Evolutionary conservation across 2,329 filamentous ascomycete genomes (phyloP), one percentile per base, ranked within the genome.

Genomic region (Pseudocercospora macadamiae): DNA sequence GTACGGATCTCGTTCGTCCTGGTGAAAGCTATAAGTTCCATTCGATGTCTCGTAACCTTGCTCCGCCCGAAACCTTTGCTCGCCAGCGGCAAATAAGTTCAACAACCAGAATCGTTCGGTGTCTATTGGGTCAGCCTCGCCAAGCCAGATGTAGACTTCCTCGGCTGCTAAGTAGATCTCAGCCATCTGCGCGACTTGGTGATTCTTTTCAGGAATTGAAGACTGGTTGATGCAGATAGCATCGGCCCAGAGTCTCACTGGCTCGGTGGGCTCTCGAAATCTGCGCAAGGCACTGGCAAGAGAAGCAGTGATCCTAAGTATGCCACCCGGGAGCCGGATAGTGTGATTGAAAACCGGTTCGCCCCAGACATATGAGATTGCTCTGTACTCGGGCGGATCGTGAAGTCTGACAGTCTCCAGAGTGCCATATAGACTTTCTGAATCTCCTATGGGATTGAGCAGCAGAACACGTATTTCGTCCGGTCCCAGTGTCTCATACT

Each of bases 161-260:
- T 16, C 47, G n/a, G 54, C 54, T 23, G 23, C n/a, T 10, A 16
- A 34, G 16, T 51, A 57, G 14, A 57, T 57, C 23, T 51, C 25
- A 26, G 34, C 42, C 54, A 57, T 57, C 32, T 51, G 18, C 10
- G 32, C 32, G 16, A 57, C 47, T 12, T 57, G 54, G 9, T 34
- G 32, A 16, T 57, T 47, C 12, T 32, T 19, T 25, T 45, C 47
- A 8, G 51, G 45, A 26, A 25, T 52, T 4, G n/a, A 9, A 3
- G 36, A 7, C 48, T 57, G 54, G 14, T 57, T 36, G 18, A 57
- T 57, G 16, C 54, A 57, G 9, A 57, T 32, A 1, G 54, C 47
- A 23, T 57, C 54, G 26, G 42, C 49, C 54, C 47, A 57, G 9
- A 39, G 16, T 21, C 36, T n/a, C 1, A 39, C 36, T 18, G 21